These are phyloP conservation scores for Trichophyton simii DNA, from an alignment of 2,329 filamentous ascomycete species.

Conservation along the genomic window DNA sequence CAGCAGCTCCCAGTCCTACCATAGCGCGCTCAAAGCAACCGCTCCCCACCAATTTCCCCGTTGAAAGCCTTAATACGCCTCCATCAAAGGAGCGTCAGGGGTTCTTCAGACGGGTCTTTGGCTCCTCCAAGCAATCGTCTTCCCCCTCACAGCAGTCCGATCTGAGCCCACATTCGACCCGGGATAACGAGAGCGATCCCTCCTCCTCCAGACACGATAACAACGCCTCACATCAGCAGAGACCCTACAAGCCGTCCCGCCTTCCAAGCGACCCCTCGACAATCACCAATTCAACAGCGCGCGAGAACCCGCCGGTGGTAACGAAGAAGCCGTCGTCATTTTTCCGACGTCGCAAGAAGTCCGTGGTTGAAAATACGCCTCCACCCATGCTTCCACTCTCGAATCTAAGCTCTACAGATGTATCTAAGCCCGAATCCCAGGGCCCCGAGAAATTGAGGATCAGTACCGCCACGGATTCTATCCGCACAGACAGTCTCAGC, in stretches of 20 bases:
- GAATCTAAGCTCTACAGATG: conserved; percentile 22
- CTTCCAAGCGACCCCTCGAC: conserved; percentile 16
- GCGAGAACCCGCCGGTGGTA: conserved; percentile 37
- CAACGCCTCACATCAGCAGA: conserved; percentile 13
- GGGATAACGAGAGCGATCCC: background rate
- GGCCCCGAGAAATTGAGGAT: conserved; percentile 15
- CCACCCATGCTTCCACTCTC: conserved; percentile 44
- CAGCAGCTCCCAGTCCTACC: conserved; percentile 42
- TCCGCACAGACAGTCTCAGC: conserved; percentile 66
- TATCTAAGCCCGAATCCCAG: conserved; percentile 14
- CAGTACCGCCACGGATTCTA: conserved; percentile 31
- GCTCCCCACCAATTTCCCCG: conserved; percentile 17
- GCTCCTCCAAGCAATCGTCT: conserved; percentile 49
- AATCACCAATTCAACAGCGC: conserved; percentile 16
- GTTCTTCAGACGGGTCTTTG: conserved; percentile 90
- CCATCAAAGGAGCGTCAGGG: conserved; percentile 58
- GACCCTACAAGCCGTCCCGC: conserved; percentile 20
- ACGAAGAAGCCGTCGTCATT: conserved; percentile 92
- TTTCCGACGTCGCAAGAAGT: conserved; percentile 88
- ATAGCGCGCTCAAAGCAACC: conserved; percentile 40
- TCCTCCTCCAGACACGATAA: conserved; percentile 6
- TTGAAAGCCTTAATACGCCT: conserved; percentile 29
- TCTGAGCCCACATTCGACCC: conserved; percentile 7
- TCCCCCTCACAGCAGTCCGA: conserved; percentile 12
- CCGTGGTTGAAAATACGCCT: conserved; percentile 50